Conservation (phyloP, 495 filamentous ascomycete genomes). For the Sphaerosporella brunnea region DNA sequence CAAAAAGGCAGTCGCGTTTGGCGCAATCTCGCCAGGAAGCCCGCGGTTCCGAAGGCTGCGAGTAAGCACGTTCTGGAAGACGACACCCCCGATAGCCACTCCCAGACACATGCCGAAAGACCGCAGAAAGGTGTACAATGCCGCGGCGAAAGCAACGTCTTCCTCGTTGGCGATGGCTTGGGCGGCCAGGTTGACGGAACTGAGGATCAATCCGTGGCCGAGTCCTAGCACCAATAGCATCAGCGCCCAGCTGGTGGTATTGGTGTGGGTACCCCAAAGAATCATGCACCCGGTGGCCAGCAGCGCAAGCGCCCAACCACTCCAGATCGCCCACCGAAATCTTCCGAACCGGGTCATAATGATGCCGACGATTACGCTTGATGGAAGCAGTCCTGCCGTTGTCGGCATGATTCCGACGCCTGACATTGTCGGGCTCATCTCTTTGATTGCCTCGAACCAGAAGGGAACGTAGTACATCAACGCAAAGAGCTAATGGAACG, state of each 20-base stretch:
- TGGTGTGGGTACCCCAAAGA: constrained; percentile 33
- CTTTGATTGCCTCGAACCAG: constrained; percentile 45
- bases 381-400: constrained; percentile 33
- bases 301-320: constrained; percentile 37
- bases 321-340: constrained; percentile 39
- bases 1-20: constrained; percentile 34
- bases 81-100: constrained; percentile 43
- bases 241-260: constrained; percentile 33
- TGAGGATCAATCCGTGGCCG: constrained; percentile 38
- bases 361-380: constrained; percentile 35
- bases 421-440: constrained; percentile 34
- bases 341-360: constrained; percentile 33
- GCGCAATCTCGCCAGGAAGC: constrained; percentile 27
- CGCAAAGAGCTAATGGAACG: constrained; percentile 28
- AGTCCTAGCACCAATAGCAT: constrained; percentile 37
- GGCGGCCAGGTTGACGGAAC: constrained; percentile 33
- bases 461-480: constrained; percentile 43
- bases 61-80: constrained; percentile 41
- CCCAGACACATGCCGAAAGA: constrained; percentile 46
- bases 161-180: constrained; percentile 35
- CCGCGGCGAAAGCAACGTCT: constrained; percentile 38
- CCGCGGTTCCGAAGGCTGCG: constrained; percentile 30
- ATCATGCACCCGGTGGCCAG: constrained; percentile 34
- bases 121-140: constrained; percentile 43
- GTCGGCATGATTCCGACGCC: constrained; percentile 38